A percentile compares a stretch with the other conserved stretches of the same genome.
phyloP scores from a whole-genome alignment of 2,329 filamentous ascomycete species.

The Colletotrichum phormii region DNA sequence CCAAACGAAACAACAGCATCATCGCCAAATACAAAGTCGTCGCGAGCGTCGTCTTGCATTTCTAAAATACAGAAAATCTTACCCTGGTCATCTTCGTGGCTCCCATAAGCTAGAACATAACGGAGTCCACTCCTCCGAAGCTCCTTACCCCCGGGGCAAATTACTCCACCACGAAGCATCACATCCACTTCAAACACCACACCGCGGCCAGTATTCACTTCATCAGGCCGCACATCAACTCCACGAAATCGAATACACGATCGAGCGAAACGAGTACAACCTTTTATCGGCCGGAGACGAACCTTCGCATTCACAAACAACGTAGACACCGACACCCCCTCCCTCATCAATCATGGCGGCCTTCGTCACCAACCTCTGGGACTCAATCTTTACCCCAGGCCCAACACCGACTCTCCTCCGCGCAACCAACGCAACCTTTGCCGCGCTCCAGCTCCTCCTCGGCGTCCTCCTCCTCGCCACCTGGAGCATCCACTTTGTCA shows the following conservation, averaged over 20 bases:
- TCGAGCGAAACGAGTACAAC: not conserved
- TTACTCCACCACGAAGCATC: not conserved
- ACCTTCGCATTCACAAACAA: not conserved
- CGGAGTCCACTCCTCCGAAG: not conserved
- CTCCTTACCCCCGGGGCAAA: not conserved
- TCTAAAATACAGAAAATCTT: not conserved
- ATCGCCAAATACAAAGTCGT: not conserved
- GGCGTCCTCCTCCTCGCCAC: constrained; percentile 82
- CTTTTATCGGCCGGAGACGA: not conserved
- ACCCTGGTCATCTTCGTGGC: not conserved
- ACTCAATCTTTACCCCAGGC: constrained; percentile 93
- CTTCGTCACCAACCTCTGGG: constrained; percentile 83
- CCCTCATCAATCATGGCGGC: constrained; percentile 60
- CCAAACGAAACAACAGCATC: constrained; percentile 1
- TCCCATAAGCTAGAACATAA: not conserved
- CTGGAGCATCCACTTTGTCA: constrained; percentile 87
- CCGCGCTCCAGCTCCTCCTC: constrained; percentile 83
- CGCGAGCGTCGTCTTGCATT: not conserved
- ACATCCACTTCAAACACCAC: not conserved
- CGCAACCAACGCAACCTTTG: constrained; percentile 92
- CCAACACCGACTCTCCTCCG: constrained; percentile 88
- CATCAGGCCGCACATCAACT: not conserved
- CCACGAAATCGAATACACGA: not conserved
- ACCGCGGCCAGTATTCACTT: not conserved
- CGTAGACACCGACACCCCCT: not conserved